Evolutionary conservation across 2,329 filamentous ascomycete species (phyloP), one percentile per base, ranked within the genome.

Genomic region (Gnomoniopsis sp.): DNA sequence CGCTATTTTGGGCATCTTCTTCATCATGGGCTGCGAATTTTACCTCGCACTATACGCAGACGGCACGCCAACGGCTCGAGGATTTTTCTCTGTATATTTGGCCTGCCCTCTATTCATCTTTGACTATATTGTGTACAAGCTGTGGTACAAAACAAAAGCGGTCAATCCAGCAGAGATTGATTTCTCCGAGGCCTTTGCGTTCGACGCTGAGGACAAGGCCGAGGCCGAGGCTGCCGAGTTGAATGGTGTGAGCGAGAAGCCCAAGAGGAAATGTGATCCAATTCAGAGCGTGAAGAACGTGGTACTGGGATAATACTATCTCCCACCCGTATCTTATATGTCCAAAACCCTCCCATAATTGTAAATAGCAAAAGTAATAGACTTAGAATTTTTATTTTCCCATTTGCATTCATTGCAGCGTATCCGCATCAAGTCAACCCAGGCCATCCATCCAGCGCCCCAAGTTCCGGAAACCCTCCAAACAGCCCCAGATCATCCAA

Each of bases 201-300:
- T 57, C 14, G 54, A 61, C 23, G 65, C 67, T 51, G 62, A 64
- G 21, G 55, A 62, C 22, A 30, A 36, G 14, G 46, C 46, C 2
- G 17, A 71, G 41, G 77, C 41, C 8, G 55, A 58, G 22, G 33
- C 43, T 81, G 61, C 80, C 82, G 69, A 71, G 79, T 52, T 81
- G 82, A 0, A 60, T 85, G 11, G 80, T 74, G 19, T 48, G 34
- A 10, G 80, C 74, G 19, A 49, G 14, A 55, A 49, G 44, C 33
- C 46, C 21, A 36, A 43, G 10, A 53, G 49, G 33, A 58, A 53
- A 21, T 53, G 49, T 8, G 49, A 53, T 43, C 55, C 55, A n/a
- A 30, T 58, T 2, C 55, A 48, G 34, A 12, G 41, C 6, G 33
- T 22, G 12, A 58, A 58, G 43, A 58, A 58, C 21, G 6, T 58